Base-by-base conservation (phyloP, 106 monocot genomes). In the Acorus gramineus region DNA sequence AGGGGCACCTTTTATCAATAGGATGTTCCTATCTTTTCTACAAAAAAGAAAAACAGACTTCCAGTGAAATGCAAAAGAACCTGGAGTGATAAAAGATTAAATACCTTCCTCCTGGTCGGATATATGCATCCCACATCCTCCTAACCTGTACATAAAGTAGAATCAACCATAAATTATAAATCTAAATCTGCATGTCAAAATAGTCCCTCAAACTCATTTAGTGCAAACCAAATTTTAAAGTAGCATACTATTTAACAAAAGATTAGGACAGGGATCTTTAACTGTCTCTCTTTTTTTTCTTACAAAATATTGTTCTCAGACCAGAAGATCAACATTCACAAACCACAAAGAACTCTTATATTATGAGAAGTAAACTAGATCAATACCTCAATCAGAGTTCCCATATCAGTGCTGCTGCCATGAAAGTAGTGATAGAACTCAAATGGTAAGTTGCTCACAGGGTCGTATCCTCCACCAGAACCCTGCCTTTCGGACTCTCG, bases 341-440 rank as follows among this genome's bases (percentile, higher is more conserved):
- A 28, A 28, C 28, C 28, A 28, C 28, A 1, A 28, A 28, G 28
- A 28, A 28, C 28, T 28, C 28, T 43, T 61, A 47, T 10, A 45
- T 9, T 42, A 14, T 14, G 43, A 2, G 14, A 71, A 46, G 14
- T 43, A 13, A 42, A 28, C 28, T 60, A 13, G 14, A 47, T 61
- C 67, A 4, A 28, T 67, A 89, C 98, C 88, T 99, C 88, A 68
- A 99, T 81, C 62, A 99, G 62, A 11, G 92, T 99, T 53, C 96
- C 98, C 88, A 92, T 75, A 59, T 99, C 92, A 81, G 92, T 77
- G 67, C 64, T 99, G 61, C 98, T 92, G 66, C 98, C 92, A 74
- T 92, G 83, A 57, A 86, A 99, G 63, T 99, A 99, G 52, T 99
- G 98, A 70, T 86, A 89, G 70, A 99, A 99, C 76, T 99, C 92